phyloP scores from a whole-genome alignment of 1,284 basidiomycete species.

The Lentinula novae-zelandiae region DNA sequence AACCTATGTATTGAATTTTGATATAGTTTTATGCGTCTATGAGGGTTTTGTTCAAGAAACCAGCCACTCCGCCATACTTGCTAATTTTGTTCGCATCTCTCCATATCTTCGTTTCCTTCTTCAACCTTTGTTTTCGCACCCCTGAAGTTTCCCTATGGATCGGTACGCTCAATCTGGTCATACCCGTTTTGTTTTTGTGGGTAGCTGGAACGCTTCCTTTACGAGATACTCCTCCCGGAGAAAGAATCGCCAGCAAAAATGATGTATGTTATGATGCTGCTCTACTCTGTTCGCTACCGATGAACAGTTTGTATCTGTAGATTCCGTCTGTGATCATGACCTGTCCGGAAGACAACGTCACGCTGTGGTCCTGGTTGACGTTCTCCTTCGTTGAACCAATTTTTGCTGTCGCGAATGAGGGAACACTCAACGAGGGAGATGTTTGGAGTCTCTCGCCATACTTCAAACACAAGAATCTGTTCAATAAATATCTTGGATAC shows the following conservation, averaged over 20 bases:
- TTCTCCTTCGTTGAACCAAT: slow-evolving; percentile 77
- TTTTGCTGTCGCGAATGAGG: slow-evolving; percentile 49
- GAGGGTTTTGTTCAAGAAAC: slow-evolving; percentile 35
- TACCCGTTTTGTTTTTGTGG: slow-evolving; percentile 39
- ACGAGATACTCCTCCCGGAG: slow-evolving; percentile 36
- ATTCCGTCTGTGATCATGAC: slow-evolving; percentile 45
- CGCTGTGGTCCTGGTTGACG: slow-evolving; percentile 74
- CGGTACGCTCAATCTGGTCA: background rate
- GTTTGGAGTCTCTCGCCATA: slow-evolving; percentile 72
- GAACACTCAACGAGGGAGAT: slow-evolving; percentile 65
- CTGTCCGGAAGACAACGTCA: slow-evolving; percentile 71
- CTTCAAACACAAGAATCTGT: slow-evolving; percentile 68
- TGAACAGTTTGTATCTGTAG: slow-evolving; percentile 24
- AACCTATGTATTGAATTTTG: slow-evolving; percentile 4
- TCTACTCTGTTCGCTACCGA: background rate
- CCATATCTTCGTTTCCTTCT: slow-evolving; percentile 30
- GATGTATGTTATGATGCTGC: slow-evolving; percentile 34
- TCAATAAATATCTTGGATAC: slow-evolving; percentile 59
- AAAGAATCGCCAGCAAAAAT: slow-evolving; percentile 42
- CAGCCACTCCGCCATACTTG: slow-evolving; percentile 49
- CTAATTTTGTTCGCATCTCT: slow-evolving; percentile 41
- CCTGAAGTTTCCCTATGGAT: background rate
- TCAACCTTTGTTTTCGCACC: slow-evolving; percentile 27
- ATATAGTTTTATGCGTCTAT: slow-evolving; percentile 41
- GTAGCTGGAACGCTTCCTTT: slow-evolving; percentile 54